phyloP scores from a whole-genome alignment of 257 asterid species.

The Nicotiana benthamiana region DNA sequence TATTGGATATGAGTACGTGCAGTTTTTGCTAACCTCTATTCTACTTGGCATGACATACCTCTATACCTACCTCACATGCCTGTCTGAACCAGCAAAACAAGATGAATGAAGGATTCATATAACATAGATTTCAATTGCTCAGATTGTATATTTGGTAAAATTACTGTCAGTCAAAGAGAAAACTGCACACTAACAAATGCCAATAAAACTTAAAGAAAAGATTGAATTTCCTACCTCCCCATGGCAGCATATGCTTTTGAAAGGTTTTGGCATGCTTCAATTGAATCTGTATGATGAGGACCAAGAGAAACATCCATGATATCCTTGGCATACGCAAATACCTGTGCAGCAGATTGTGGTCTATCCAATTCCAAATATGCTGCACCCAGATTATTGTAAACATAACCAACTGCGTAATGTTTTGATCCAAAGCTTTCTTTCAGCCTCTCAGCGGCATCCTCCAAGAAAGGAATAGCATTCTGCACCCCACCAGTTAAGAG shows the following conservation, averaged over 20 bases:
- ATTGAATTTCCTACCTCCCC: slow-evolving; percentile 45
- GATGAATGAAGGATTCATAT: background rate
- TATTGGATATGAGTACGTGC: background rate
- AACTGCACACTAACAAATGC: background rate
- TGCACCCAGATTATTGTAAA: slow-evolving; percentile 85
- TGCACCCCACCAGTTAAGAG: slow-evolving; percentile 71
- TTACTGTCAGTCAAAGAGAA: background rate
- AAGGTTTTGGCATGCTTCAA: slow-evolving; percentile 76
- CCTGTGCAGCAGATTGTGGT: slow-evolving; percentile 92
- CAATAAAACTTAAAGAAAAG: background rate
- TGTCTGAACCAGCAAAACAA: background rate
- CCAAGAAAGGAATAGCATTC: slow-evolving; percentile 65
- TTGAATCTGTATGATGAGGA: slow-evolving; percentile 78
- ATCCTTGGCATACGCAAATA: slow-evolving; percentile 80
- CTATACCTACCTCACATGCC: background rate
- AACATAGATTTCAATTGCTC: background rate
- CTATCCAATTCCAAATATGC: slow-evolving; percentile 84
- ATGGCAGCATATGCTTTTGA: slow-evolving; percentile 93
- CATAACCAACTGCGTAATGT: slow-evolving; percentile 78
- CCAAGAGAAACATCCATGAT: slow-evolving; percentile 90
- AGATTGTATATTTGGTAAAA: background rate
- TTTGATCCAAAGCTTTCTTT: slow-evolving; percentile 89
- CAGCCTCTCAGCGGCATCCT: slow-evolving; percentile 89
- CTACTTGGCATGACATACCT: background rate
- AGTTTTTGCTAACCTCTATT: background rate